A percentile compares a stretch with the other conserved stretches of the same genome.
Evolutionary conservation across 805 yeast species (phyloP).

Genomic region (Myxozyma udenii): DNA sequence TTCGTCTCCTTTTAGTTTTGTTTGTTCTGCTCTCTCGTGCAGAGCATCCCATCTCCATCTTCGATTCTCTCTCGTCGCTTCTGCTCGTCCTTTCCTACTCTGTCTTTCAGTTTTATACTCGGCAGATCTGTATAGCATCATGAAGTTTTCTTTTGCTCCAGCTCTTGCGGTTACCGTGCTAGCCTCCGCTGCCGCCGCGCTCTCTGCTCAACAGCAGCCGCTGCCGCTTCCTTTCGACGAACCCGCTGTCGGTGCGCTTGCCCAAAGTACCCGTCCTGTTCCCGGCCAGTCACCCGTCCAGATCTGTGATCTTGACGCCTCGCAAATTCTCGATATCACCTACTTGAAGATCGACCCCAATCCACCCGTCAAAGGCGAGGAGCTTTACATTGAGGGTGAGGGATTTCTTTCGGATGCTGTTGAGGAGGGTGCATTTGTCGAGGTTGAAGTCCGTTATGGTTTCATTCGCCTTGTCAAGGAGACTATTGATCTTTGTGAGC

Average conservation of each 20-base stretch:
- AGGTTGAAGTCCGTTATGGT: slow-evolving; percentile 89
- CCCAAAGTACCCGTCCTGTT: slow-evolving; percentile 48
- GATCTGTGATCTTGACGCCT: slow-evolving; percentile 63
- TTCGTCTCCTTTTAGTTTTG: no score
- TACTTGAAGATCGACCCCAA: slow-evolving; percentile 68
- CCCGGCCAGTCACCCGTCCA: slow-evolving; percentile 88
- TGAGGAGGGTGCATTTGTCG: slow-evolving; percentile 87
- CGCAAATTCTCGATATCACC: slow-evolving; percentile 63
- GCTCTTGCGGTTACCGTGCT: neutral
- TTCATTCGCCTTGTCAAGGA: slow-evolving; percentile 83
- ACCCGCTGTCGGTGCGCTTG: slow-evolving; percentile 1
- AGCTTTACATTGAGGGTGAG: slow-evolving; percentile 71
- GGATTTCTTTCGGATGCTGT: slow-evolving; percentile 59
- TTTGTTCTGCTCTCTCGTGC: no score
- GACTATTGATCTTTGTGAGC: slow-evolving; percentile 90
- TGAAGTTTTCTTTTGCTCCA: slow-evolving; percentile 5
- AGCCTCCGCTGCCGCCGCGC: slow-evolving; percentile 10
- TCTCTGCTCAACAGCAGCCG: slow-evolving; percentile 16
- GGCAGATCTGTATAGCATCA: no score
- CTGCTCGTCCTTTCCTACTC: no score
- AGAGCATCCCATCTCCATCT: no score
- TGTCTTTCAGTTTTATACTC: no score
- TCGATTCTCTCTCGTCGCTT: no score
- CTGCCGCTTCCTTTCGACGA: slow-evolving; percentile 25
- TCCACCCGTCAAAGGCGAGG: slow-evolving; percentile 85